Percentiles rank a stretch among this genome's conserved stretches.
Conservation (phyloP, 768 basidiomycete species). For the Rubroboletus pulcherrimus region DNA sequence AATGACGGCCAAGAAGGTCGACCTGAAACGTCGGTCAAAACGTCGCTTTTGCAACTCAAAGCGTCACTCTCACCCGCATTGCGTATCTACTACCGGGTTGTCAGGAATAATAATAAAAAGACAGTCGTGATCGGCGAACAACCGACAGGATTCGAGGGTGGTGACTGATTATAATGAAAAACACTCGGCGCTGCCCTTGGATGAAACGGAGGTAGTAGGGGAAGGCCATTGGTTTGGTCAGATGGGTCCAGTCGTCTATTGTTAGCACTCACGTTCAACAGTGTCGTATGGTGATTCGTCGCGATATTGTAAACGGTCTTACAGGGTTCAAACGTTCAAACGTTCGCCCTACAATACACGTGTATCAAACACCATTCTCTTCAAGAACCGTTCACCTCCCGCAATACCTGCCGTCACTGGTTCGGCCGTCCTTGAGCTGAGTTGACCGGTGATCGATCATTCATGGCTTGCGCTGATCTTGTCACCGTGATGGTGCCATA, state of each 20-base stretch:
- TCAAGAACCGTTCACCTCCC: conserved; percentile 1
- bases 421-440: background rate
- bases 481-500: background rate
- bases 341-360: conserved; percentile 14
- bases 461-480: background rate
- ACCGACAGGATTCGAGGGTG: conserved; percentile 1
- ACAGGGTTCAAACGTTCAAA: conserved; percentile 10
- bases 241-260: conserved; percentile 1
- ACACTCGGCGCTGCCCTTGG: background rate
- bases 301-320: background rate
- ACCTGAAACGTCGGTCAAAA: background rate
- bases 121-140: conserved; percentile 15
- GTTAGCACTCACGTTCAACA: conserved; percentile 8
- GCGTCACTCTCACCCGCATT: background rate
- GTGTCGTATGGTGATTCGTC: conserved; percentile 1
- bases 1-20: background rate
- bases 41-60: background rate
- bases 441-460: conserved; percentile 9
- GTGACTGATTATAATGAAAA: background rate
- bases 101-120: background rate
- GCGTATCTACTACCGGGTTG: background rate
- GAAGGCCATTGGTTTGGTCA: too few species aligned
- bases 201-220: background rate
- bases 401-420: background rate
- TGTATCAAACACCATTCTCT: conserved; percentile 8